Evolutionary conservation across 257 asterid species (phyloP).

Genomic region (Cinchona pubescens): DNA sequence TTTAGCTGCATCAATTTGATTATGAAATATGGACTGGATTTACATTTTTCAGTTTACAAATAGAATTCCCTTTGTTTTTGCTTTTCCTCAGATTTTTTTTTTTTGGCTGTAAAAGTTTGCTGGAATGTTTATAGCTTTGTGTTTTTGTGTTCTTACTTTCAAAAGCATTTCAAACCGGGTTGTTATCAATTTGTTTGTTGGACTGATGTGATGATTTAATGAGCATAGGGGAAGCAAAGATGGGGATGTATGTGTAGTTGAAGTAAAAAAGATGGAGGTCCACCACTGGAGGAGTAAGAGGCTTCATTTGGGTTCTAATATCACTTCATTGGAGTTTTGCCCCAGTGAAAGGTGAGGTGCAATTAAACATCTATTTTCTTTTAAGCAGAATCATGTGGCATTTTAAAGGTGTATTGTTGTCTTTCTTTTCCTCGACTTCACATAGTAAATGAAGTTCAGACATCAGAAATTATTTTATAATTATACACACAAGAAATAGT

Average conservation of each 20-base stretch:
- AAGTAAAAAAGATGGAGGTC: conserved; percentile 81
- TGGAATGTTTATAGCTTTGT: background rate
- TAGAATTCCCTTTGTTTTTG: background rate
- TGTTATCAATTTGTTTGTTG: conserved; percentile 1
- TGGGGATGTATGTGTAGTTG: conserved; percentile 87
- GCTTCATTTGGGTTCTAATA: conserved; percentile 76
- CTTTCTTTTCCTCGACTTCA: background rate
- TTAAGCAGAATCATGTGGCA: background rate
- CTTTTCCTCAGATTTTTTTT: background rate
- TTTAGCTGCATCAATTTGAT: background rate
- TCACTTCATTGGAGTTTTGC: conserved; percentile 76
- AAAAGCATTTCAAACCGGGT: background rate
- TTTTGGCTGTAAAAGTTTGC: background rate
- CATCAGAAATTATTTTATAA: background rate
- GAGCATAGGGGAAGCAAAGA: conserved; percentile 84
- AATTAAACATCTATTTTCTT: background rate
- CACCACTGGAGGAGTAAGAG: conserved; percentile 80
- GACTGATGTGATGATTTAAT: conserved; percentile 8
- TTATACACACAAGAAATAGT: background rate
- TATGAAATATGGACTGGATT: background rate
- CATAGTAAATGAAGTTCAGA: background rate
- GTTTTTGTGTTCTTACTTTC: background rate
- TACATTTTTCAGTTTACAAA: too few relatives aligned
- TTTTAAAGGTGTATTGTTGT: background rate
- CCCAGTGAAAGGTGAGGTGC: conserved; percentile 77